Evolutionary conservation across 306 rosid species (phyloP).

Genomic region (Trifolium repens): DNA sequence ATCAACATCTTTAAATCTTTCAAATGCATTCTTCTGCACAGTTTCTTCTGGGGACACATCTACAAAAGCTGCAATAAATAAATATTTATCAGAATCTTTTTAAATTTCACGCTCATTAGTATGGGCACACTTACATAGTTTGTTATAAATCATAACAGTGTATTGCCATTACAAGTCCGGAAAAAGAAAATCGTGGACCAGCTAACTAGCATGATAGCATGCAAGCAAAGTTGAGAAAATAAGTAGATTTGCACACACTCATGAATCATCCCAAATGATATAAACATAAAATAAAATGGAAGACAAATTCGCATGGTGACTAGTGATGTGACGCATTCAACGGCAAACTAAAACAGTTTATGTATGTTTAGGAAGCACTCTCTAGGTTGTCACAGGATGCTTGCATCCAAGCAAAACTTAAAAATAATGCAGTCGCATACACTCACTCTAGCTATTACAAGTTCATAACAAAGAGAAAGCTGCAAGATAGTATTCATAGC

Average conservation of each 20-base stretch:
- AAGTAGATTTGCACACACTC: neutral
- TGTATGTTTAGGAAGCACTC: neutral
- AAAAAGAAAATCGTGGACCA: neutral
- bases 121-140: neutral
- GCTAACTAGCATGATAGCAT: neutral
- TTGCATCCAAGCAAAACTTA: neutral
- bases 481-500: neutral
- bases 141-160: neutral
- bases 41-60: conserved; percentile 92
- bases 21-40: conserved; percentile 66
- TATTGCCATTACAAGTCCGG: neutral
- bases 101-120: neutral
- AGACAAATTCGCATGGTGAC: neutral
- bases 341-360: neutral
- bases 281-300: neutral
- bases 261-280: neutral
- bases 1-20: conserved; percentile 60
- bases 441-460: neutral
- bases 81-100: neutral
- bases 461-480: neutral
- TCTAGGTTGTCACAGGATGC: neutral
- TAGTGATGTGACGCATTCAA: neutral
- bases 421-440: neutral
- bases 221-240: neutral
- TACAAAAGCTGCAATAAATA: conserved; percentile 71